Base-by-base conservation (phyloP, 768 basidiomycete species). In the Boletus rubroflammeus region DNA sequence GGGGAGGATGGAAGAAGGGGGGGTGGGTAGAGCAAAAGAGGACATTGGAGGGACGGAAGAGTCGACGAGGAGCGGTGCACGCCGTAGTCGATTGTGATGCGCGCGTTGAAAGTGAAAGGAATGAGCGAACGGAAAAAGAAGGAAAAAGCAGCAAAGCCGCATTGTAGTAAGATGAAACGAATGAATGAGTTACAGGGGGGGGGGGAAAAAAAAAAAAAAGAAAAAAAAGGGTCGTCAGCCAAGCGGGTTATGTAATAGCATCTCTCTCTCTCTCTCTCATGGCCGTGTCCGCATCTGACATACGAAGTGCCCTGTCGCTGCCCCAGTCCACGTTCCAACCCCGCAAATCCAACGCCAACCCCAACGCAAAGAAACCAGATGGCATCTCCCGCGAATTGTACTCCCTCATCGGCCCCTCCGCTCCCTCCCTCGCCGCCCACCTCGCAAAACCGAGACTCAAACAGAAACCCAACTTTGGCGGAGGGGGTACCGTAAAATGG, bases 371-470 rank as follows among this genome's bases (percentile, higher is more conserved):
- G 64, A 92, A 90, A 71, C 90, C 90, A 4, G 91, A 93, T 19
- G 95, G 96, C 19, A 94, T 98, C 56, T 88, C 93, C 0, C 79
- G 94, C 61, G 95, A 98, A 70, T 79, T 99, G 2, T 98, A 90
- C 73, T 86, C 90, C 1, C 83, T 99, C 55, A 98, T 99, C 60
- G 96, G 96, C n/a, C 85, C 92, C 55, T 89, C 91, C 45, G 88
- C 89, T 11, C 94, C 96, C 0, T 85, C 88, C 2, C 79, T 98
- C 46, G 87, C 85, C 0, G 81, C 89, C 32, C 86, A 90, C 61
- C 79, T 86, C 54, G 79, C 86, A 26, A 90, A 91, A 67, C 90
- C 91, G 34, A 83, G 85, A 51, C 80, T 95, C 53, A 94, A 94
- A 67, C 88, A 93, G 71, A 88, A 91, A 59, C 91, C 92, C 3